phyloP scores from a whole-genome alignment of 1,284 basidiomycete species.

The Tilletiopsis washingtonensis region DNA sequence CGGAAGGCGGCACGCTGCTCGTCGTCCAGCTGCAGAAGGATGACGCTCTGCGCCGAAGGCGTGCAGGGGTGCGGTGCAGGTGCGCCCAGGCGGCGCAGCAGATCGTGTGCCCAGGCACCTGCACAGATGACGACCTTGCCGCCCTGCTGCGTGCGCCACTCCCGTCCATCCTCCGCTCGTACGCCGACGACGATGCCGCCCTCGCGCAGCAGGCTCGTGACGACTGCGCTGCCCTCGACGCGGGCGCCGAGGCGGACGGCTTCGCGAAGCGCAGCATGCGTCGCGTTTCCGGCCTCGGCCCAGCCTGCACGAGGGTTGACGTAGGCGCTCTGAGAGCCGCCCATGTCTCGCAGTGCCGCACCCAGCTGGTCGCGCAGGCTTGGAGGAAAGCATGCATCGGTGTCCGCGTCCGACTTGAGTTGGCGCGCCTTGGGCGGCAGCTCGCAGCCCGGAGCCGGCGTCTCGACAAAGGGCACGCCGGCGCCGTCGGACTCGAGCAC shows the following conservation, averaged over 20 bases:
- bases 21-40: constrained; percentile 63
- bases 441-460: neutral
- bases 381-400: constrained; percentile 9
- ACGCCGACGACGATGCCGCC: constrained; percentile 56
- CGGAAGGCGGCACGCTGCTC: constrained; percentile 62
- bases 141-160: constrained; percentile 50
- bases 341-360: constrained; percentile 10
- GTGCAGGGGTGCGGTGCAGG: constrained; percentile 11
- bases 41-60: constrained; percentile 58
- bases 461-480: constrained; percentile 9
- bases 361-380: constrained; percentile 7
- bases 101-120: constrained; percentile 74
- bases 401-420: constrained; percentile 8
- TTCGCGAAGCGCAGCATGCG: constrained; percentile 56
- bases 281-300: constrained; percentile 68
- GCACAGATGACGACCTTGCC: constrained; percentile 61
- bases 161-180: constrained; percentile 57
- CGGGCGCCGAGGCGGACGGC: constrained; percentile 59
- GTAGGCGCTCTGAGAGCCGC: constrained; percentile 52
- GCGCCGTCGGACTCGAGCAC: too few relatives aligned
- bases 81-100: constrained; percentile 36
- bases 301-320: constrained; percentile 74
- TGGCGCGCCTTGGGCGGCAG: constrained; percentile 11
- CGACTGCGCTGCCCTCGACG: constrained; percentile 58
- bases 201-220: constrained; percentile 51